Evolutionary conservation across 2,329 filamentous ascomycete species (phyloP).

Genomic region (Apiospora pterosperma): DNA sequence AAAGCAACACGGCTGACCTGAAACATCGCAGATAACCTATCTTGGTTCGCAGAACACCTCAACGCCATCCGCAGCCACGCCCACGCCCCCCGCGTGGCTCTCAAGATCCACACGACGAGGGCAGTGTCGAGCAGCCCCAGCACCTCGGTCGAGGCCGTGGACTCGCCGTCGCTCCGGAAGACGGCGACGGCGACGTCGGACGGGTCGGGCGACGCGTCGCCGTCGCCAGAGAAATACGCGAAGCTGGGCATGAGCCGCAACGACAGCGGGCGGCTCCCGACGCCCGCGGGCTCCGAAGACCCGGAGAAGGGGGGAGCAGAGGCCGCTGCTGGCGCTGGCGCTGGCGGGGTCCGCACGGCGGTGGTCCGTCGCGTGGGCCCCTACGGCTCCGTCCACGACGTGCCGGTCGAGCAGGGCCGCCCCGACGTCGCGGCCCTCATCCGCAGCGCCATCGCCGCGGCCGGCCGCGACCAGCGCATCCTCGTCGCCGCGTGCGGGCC

Average conservation of each 20-base stretch:
- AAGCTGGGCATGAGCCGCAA: conserved; percentile 8
- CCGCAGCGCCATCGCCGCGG: conserved; percentile 30
- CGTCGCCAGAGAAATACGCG: conserved; percentile 9
- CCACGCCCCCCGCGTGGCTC: conserved; percentile 33
- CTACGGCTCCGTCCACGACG: conserved; percentile 13
- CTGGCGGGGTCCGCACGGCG: neutral
- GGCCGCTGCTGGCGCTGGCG: neutral
- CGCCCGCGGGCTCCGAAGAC: conserved; percentile 13
- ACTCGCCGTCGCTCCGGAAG: neutral
- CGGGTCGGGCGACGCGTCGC: neutral
- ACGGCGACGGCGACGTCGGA: neutral
- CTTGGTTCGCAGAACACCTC: conserved; percentile 37
- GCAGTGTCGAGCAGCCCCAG: neutral
- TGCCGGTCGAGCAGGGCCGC: conserved; percentile 33
- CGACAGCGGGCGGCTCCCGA: conserved; percentile 12
- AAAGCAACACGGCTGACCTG: conserved; percentile 8
- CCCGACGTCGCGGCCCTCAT: conserved; percentile 39
- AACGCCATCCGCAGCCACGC: conserved; percentile 33
- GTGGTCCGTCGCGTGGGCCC: conserved; percentile 10
- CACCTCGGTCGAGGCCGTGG: neutral
- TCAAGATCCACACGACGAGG: conserved; percentile 36
- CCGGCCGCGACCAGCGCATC: conserved; percentile 32
- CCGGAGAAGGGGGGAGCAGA: conserved; percentile 17
- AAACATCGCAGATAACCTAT: conserved; percentile 25
- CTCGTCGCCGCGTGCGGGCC: conserved; percentile 48